These are phyloP conservation scores for Rubroboletus satanas DNA, from an alignment of 768 basidiomycete species.

Conservation along the genomic window DNA sequence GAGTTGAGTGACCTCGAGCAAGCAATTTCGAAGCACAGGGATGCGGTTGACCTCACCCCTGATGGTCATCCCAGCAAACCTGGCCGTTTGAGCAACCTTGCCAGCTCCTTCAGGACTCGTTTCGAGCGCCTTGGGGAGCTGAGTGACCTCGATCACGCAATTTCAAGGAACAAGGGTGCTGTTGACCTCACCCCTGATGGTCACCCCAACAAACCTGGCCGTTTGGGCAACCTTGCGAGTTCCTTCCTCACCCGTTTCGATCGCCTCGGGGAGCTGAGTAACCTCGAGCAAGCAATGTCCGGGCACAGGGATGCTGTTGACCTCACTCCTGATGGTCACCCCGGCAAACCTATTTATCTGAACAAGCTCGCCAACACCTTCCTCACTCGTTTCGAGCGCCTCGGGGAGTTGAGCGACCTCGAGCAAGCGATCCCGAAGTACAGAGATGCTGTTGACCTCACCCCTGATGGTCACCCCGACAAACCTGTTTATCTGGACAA, in stretches of 20 bases:
- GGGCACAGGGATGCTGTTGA: not conserved
- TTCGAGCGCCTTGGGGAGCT: not conserved
- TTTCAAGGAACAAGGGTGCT: not conserved
- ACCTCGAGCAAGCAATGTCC: not conserved
- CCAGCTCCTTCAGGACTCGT: not conserved
- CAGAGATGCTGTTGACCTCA: not conserved
- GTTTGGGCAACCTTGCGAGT: not conserved
- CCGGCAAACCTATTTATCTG: no score
- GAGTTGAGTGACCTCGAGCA: not conserved
- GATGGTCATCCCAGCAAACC: conserved; percentile 1
- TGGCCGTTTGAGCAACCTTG: not conserved
- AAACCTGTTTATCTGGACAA: not conserved
- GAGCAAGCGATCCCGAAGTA: not conserved
- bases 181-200: not conserved
- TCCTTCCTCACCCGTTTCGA: not conserved
- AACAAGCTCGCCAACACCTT: not conserved
- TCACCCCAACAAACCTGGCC: not conserved
- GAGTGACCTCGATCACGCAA: not conserved
- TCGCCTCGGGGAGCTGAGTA: not conserved
- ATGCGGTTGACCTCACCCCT: not conserved
- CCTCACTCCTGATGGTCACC: not conserved
- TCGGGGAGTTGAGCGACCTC: not conserved
- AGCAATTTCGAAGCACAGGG: not conserved
- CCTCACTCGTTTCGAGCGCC: not conserved
- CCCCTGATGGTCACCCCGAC: not conserved